phyloP scores from a whole-genome alignment of 2,329 filamentous ascomycete genomes.

The Monosporascus sp. region DNA sequence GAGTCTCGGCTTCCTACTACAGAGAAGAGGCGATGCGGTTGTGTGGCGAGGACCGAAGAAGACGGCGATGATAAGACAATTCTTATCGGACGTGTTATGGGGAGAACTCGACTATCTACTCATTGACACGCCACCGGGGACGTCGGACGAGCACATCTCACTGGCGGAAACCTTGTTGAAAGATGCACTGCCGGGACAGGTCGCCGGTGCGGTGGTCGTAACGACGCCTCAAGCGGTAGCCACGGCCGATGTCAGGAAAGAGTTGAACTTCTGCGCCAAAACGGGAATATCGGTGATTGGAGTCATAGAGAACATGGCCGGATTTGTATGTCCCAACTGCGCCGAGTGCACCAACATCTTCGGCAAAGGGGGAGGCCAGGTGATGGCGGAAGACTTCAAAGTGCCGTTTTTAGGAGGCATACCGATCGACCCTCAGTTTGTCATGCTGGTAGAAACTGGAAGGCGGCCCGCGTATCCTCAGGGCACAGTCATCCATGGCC shows the following conservation, averaged over 20 bases:
- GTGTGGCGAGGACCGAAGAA: constrained; percentile 99
- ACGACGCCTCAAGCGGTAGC: constrained; percentile 94
- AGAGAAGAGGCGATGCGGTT: constrained; percentile 79
- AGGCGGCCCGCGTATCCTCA: constrained; percentile 60
- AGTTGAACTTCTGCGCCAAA: constrained; percentile 89
- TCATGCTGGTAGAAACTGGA: constrained; percentile 75
- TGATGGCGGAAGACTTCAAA: constrained; percentile 81
- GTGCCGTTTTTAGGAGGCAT: constrained; percentile 82
- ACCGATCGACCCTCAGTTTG: constrained; percentile 90
- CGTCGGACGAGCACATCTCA: constrained; percentile 94
- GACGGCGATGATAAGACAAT: constrained; percentile 97
- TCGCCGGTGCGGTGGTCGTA: constrained; percentile 86
- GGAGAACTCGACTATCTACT: constrained; percentile 82
- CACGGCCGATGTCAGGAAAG: constrained; percentile 89
- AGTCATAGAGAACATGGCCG: constrained; percentile 95
- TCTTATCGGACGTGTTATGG: constrained; percentile 89
- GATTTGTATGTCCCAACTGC: constrained; percentile 76
- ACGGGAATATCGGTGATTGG: constrained; percentile 75
- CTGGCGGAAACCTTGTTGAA: constrained; percentile 78
- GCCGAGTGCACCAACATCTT: constrained; percentile 91
- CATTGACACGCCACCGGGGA: constrained; percentile 93
- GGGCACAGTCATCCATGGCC: constrained; percentile 58
- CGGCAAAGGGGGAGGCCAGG: constrained; percentile 79
- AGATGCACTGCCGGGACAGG: constrained; percentile 57
- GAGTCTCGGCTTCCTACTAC: constrained; percentile 87